These are phyloP conservation scores for Yamadazyma conglobata DNA, from an alignment of 1,139 yeast genomes.

Conservation along the genomic window DNA sequence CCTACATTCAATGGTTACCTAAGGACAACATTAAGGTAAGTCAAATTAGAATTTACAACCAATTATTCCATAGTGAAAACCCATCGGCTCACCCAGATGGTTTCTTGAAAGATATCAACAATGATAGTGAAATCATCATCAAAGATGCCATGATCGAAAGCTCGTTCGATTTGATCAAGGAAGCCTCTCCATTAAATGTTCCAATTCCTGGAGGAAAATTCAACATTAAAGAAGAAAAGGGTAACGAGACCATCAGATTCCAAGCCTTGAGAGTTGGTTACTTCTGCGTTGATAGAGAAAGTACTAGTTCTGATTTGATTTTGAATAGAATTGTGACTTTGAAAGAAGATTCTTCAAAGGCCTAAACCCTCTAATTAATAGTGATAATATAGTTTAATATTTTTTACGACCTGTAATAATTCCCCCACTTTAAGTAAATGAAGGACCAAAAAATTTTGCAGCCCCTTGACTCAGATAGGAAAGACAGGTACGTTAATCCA, in stretches of 20 bases:
- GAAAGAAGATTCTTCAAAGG: slow-evolving; percentile 58
- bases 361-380: no score
- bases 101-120: slow-evolving; percentile 77
- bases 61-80: slow-evolving; percentile 85
- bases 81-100: slow-evolving; percentile 90
- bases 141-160: slow-evolving; percentile 73
- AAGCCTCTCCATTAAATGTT: slow-evolving; percentile 74
- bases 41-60: slow-evolving; percentile 86
- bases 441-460: no score
- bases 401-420: no score
- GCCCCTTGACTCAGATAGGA: no score
- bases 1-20: slow-evolving; percentile 97
- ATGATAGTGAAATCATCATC: slow-evolving; percentile 68
- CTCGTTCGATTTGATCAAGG: slow-evolving; percentile 65
- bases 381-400: no score
- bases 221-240: slow-evolving; percentile 58
- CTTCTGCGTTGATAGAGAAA: slow-evolving; percentile 86
- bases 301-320: slow-evolving; percentile 55
- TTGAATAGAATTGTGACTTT: slow-evolving; percentile 87
- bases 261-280: slow-evolving; percentile 97
- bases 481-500: no score
- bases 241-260: slow-evolving; percentile 88
- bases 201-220: slow-evolving; percentile 65
- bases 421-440: no score
- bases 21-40: slow-evolving; percentile 51